A percentile compares a stretch with the other conserved stretches of the same genome.
Conservation (phyloP, 2,329 filamentous ascomycete genomes). For the Fusarium bulbicola region DNA sequence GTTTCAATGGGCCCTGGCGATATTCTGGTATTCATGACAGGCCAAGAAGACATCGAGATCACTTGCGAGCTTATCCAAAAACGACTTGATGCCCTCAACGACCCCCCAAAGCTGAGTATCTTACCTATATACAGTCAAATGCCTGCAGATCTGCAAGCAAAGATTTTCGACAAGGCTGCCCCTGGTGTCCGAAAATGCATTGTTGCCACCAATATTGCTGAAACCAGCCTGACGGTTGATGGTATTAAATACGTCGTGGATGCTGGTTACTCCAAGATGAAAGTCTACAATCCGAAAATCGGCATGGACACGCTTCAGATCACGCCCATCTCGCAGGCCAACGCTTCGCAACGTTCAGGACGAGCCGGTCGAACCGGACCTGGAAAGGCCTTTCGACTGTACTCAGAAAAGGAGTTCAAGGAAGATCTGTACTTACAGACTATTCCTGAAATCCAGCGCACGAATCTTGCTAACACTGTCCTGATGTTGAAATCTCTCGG, state of each 20-base stretch:
- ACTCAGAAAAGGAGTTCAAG: slow-evolving; percentile 92
- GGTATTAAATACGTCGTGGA: slow-evolving; percentile 99
- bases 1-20: slow-evolving; percentile 93
- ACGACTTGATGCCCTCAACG: slow-evolving; percentile 86
- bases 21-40: slow-evolving; percentile 99
- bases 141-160: slow-evolving; percentile 96
- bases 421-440: slow-evolving; percentile 97
- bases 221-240: slow-evolving; percentile 97
- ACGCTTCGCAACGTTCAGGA: slow-evolving; percentile 91
- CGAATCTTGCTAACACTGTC: slow-evolving; percentile 94
- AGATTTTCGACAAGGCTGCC: slow-evolving; percentile 92
- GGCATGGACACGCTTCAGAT: slow-evolving; percentile 99
- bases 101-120: slow-evolving; percentile 93
- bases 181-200: slow-evolving; percentile 96
- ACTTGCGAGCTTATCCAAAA: slow-evolving; percentile 95
- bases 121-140: slow-evolving; percentile 99
- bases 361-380: slow-evolving; percentile 94
- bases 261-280: slow-evolving; percentile 94
- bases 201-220: slow-evolving; percentile 97
- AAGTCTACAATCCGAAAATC: slow-evolving; percentile 99
- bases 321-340: slow-evolving; percentile 96
- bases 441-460: slow-evolving; percentile 97
- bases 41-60: slow-evolving; percentile 96
- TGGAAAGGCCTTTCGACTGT: slow-evolving; percentile 93
- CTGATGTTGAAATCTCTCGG: slow-evolving; percentile 93